phyloP scores from a whole-genome alignment of 2,329 filamentous ascomycete genomes.

The Botrytis deweyae region DNA sequence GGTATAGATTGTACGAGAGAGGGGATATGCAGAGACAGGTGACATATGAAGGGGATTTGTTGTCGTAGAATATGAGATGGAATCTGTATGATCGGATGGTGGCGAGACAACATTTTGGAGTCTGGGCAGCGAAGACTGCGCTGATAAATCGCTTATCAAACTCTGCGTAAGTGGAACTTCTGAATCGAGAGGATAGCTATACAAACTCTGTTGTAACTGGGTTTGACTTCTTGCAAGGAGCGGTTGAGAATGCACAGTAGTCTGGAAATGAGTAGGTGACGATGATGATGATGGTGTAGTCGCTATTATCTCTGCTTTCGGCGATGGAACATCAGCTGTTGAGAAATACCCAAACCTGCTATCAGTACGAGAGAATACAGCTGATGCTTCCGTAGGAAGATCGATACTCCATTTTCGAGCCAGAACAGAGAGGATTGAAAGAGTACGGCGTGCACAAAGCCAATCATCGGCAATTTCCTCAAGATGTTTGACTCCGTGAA shows the following conservation, averaged over 20 bases:
- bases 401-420: conserved; percentile 88
- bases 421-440: conserved; percentile 81
- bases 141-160: background rate
- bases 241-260: conserved; percentile 20
- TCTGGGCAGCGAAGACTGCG: background rate
- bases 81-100: conserved; percentile 6
- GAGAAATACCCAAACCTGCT: conserved; percentile 74
- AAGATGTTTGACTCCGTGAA: conserved; percentile 84
- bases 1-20: background rate
- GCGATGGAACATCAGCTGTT: conserved; percentile 39
- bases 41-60: conserved; percentile 1
- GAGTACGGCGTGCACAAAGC: conserved; percentile 81
- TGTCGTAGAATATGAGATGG: conserved; percentile 2
- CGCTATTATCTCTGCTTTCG: conserved; percentile 38
- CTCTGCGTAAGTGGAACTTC: background rate
- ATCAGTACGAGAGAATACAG: conserved; percentile 75
- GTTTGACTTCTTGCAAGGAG: conserved; percentile 25
- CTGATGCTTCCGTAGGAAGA: conserved; percentile 77
- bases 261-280: conserved; percentile 28
- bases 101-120: background rate
- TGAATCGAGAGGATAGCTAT: conserved; percentile 30
- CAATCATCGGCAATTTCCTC: conserved; percentile 96
- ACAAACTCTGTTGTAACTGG: conserved; percentile 36
- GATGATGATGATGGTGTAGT: conserved; percentile 29
- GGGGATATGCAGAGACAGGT: background rate